Percentiles rank a stretch among this genome's conserved stretches.
These are phyloP conservation scores for Candida fluviatilis DNA, from an alignment of 805 yeast species.

Conservation along the genomic window DNA sequence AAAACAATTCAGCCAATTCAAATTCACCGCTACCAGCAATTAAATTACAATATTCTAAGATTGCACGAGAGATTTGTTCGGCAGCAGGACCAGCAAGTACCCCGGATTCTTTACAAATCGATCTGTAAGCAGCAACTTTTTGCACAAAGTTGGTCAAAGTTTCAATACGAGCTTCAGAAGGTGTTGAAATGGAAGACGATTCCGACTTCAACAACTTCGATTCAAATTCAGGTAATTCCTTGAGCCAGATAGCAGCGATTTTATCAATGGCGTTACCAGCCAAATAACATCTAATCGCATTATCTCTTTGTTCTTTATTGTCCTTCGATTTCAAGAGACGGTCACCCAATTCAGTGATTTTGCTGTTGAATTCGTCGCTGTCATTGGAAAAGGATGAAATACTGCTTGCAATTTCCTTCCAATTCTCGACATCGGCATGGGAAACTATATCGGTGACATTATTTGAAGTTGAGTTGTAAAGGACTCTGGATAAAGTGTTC, in stretches of 20 bases:
- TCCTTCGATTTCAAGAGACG: constrained; percentile 45
- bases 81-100: constrained; percentile 40
- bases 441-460: constrained; percentile 66
- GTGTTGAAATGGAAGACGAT: constrained; percentile 43
- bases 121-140: constrained; percentile 72
- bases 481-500: constrained; percentile 64
- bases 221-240: constrained; percentile 53
- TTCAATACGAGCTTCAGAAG: constrained; percentile 79
- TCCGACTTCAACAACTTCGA: constrained; percentile 43
- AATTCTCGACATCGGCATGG: constrained; percentile 70
- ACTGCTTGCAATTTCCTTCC: constrained; percentile 79
- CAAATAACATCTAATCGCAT: constrained; percentile 73
- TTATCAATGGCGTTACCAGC: constrained; percentile 80
- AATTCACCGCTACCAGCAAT: constrained; percentile 81
- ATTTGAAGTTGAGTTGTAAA: constrained; percentile 58
- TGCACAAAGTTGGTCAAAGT: constrained; percentile 80
- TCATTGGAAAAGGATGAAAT: constrained; percentile 54
- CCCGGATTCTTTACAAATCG: constrained; percentile 38
- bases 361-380: constrained; percentile 45
- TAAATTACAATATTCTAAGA: constrained; percentile 77
- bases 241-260: constrained; percentile 77
- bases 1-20: constrained; percentile 70
- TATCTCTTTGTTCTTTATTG: constrained; percentile 49
- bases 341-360: constrained; percentile 71
- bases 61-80: constrained; percentile 51